Evolutionary conservation across 148 eudicot species (phyloP).

Genomic region (Rhododendron simsii): DNA sequence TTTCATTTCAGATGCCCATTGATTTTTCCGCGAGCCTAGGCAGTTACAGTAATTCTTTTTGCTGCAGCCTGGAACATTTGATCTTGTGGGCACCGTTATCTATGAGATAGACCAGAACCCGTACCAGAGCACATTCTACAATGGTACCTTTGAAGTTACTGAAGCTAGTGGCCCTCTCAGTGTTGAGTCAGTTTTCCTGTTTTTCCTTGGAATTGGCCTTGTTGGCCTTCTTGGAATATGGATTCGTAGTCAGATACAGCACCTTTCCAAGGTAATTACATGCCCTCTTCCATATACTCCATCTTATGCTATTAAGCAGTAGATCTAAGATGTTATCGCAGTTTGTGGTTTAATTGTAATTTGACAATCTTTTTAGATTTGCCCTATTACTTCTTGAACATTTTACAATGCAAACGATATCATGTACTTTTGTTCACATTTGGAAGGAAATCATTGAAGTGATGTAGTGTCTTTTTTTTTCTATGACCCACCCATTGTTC

Average conservation of each 20-base stretch:
- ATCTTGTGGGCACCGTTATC: conserved; percentile 77
- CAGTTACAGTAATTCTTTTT: neutral
- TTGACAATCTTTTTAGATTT: neutral
- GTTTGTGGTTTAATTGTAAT: neutral
- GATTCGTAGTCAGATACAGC: conserved; percentile 62
- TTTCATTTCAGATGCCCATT: neutral
- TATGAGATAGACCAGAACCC: conserved; percentile 78
- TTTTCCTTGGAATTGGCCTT: conserved; percentile 62
- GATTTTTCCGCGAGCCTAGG: neutral
- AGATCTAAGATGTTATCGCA: neutral
- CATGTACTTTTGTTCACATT: neutral
- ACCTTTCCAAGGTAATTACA: conserved; percentile 60
- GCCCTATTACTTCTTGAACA: neutral
- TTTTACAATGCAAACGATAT: neutral
- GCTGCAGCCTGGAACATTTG: conserved; percentile 82
- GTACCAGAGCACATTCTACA: conserved; percentile 78
- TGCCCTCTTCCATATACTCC: neutral
- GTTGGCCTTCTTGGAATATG: conserved; percentile 65
- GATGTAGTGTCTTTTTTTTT: neutral
- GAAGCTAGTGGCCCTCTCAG: conserved; percentile 76
- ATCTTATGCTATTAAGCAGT: neutral
- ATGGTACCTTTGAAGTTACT: conserved; percentile 86
- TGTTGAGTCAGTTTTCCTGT: conserved; percentile 83
- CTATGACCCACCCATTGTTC: neutral
- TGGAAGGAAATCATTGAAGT: neutral